phyloP scores from a whole-genome alignment of 495 filamentous ascomycete species.

The Alectoria sarmentosa region DNA sequence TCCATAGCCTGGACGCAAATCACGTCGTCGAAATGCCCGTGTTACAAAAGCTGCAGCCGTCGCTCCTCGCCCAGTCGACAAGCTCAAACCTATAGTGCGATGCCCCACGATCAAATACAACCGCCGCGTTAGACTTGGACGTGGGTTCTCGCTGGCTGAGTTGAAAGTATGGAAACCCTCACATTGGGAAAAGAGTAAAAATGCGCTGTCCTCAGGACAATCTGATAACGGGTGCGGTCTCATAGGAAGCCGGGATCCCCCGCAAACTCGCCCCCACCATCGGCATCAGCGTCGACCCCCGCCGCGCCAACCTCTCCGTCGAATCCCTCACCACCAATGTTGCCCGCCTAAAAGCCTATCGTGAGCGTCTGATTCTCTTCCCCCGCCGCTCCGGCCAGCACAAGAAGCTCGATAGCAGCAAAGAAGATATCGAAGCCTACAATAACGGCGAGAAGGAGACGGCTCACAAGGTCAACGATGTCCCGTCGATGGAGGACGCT shows the following conservation, averaged over 20 bases:
- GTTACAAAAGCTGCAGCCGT: constrained; percentile 85
- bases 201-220: neutral
- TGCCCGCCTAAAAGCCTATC: constrained; percentile 92
- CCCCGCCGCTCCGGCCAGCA: constrained; percentile 87
- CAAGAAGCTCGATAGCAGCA: constrained; percentile 83
- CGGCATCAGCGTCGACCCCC: constrained; percentile 93
- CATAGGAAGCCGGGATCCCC: constrained; percentile 87
- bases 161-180: constrained; percentile 67
- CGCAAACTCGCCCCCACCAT: constrained; percentile 89
- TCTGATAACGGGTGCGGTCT: constrained; percentile 18
- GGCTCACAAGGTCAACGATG: constrained; percentile 45
- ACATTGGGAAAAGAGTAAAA: constrained; percentile 12
- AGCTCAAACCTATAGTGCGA: constrained; percentile 88
- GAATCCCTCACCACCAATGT: constrained; percentile 92
- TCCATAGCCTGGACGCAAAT: constrained; percentile 85
- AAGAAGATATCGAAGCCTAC: constrained; percentile 58
- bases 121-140: constrained; percentile 90
- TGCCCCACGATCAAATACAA: constrained; percentile 98
- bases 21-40: constrained; percentile 80
- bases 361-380: constrained; percentile 90
- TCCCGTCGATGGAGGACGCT: constrained; percentile 59
- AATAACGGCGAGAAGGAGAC: constrained; percentile 61
- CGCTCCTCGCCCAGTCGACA: constrained; percentile 95
- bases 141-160: constrained; percentile 95
- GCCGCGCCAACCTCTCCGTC: constrained; percentile 92